These are phyloP conservation scores for Trametes sanguinea DNA, from an alignment of 768 basidiomycete species.

Conservation along the genomic window DNA sequence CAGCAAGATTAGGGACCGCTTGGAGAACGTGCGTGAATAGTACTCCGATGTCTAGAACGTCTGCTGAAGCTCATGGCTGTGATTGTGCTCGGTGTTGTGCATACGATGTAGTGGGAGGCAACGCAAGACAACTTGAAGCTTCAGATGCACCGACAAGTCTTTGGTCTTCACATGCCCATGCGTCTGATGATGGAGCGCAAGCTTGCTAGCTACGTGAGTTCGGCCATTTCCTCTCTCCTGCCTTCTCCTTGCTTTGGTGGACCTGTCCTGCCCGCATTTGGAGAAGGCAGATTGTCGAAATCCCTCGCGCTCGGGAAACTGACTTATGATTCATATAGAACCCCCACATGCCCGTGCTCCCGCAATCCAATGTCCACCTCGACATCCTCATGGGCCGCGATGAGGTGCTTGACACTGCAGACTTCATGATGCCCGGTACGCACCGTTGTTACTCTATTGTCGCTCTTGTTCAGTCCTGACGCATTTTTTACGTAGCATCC, in stretches of 20 bases:
- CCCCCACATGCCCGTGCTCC: conserved; percentile 63
- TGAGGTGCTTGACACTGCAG: conserved; percentile 73
- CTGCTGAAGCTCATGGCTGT: neutral
- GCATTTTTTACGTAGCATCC: conserved; percentile 27
- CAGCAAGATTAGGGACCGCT: conserved; percentile 62
- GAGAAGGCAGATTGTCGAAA: too few species aligned
- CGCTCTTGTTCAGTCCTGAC: neutral
- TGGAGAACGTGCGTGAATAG: conserved; percentile 66
- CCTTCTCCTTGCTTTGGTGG: neutral
- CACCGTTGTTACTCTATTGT: neutral
- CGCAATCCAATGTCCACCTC: conserved; percentile 78
- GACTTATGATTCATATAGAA: conserved; percentile 42
- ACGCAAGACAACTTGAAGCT: conserved; percentile 89
- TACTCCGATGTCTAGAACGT: neutral
- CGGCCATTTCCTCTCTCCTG: neutral
- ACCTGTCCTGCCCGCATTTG: too few species aligned
- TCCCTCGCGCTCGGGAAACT: neutral
- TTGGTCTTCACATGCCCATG: conserved; percentile 88
- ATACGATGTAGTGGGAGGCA: conserved; percentile 75
- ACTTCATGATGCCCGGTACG: conserved; percentile 75
- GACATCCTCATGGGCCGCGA: conserved; percentile 95
- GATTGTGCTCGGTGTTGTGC: too few species aligned
- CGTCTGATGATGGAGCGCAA: conserved; percentile 93
- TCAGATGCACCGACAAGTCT: conserved; percentile 78
- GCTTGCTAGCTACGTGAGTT: conserved; percentile 72